A percentile compares a stretch with the other conserved stretches of the same genome.
These are phyloP conservation scores for Pseudogymnoascus sp. DNA, from an alignment of 2,329 filamentous ascomycete species.

Conservation along the genomic window DNA sequence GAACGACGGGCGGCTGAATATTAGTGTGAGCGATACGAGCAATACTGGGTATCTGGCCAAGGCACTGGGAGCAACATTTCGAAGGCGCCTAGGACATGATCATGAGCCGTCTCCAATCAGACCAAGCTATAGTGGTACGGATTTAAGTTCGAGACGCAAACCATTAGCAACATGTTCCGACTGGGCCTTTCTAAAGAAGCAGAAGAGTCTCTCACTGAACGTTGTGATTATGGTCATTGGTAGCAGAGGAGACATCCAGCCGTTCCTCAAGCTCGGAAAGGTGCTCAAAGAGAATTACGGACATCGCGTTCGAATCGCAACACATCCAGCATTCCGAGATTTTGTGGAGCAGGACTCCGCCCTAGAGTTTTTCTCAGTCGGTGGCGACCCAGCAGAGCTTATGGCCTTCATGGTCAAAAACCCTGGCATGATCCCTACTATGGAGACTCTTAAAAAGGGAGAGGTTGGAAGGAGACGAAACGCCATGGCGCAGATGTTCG, in stretches of 20 bases:
- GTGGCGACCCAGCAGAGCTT: slow-evolving; percentile 70
- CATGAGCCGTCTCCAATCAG: not conserved
- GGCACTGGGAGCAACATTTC: slow-evolving; percentile 57
- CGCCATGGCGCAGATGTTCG: slow-evolving; percentile 74
- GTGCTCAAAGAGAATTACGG: slow-evolving; percentile 63
- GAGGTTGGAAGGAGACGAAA: slow-evolving; percentile 61
- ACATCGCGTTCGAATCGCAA: slow-evolving; percentile 70
- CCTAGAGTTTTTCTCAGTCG: slow-evolving; percentile 73
- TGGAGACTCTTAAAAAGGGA: slow-evolving; percentile 65
- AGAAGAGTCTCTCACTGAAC: slow-evolving; percentile 48
- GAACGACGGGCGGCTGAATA: slow-evolving; percentile 62
- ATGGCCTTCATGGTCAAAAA: slow-evolving; percentile 87
- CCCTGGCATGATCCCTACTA: slow-evolving; percentile 65
- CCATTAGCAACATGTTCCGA: slow-evolving; percentile 10
- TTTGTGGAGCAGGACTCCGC: slow-evolving; percentile 65
- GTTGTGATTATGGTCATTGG: slow-evolving; percentile 82
- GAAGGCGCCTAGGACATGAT: slow-evolving; percentile 40
- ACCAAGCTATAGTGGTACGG: not conserved
- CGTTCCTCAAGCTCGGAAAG: slow-evolving; percentile 69
- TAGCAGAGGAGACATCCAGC: slow-evolving; percentile 71
- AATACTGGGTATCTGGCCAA: slow-evolving; percentile 68
- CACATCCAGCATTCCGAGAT: slow-evolving; percentile 68
- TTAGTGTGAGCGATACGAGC: slow-evolving; percentile 63
- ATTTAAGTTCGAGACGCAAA: not conserved
- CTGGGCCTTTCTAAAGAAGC: slow-evolving; percentile 15